Base-by-base conservation (phyloP, 2,329 filamentous ascomycete species). In the Ophiostoma pallidulum region DNA sequence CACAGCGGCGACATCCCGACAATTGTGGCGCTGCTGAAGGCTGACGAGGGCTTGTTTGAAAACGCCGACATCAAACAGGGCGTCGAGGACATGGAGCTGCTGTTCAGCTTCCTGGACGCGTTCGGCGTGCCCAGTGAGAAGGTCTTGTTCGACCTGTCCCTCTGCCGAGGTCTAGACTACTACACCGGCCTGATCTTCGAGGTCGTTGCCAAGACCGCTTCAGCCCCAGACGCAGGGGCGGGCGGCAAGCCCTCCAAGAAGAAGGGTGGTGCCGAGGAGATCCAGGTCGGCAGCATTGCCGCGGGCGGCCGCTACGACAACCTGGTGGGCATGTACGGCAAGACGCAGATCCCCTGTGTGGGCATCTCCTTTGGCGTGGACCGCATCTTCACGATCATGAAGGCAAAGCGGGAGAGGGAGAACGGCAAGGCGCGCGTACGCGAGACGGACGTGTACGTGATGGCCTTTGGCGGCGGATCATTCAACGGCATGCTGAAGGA, bases 331-430 rank as follows among this genome's bases (percentile, higher is more conserved):
- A 95, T 95, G 87, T 96, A 95, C 71, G 82, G 80, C 54, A 91
- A 90, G 68, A 77, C 72, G 19, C 82, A 90, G 62, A 88, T 96
- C 48, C 91, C 87, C n/a, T 91, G 86, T 57, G 85, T 92, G 6
- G 86, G 86, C 53, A 86, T 94, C 56, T 95, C 90, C 2, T 96
- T 97, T 61, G 91, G 91, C 47, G 87, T 96, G 41, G 91, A 97
- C 66, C 83, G 91, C 57, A 96, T 97, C 60, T 95, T 94, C 69
- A 88, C 85, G 57, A 90, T 96, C 60, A 87, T 84, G 54, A 90
- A 94, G 65, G 82, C 86, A 12, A 79, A 78, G 52, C 77, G 75
- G 49, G 77, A 78, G 49, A 73, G 76, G 49, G 53, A 54, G 47
- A 31, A 43, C 10, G 51, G 42, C 45, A 65, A 67, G 26, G 68